These are phyloP conservation scores for Chytriomyces hyalinus DNA, from an alignment of 192 early-diverging fungal species.

Conservation along the genomic window DNA sequence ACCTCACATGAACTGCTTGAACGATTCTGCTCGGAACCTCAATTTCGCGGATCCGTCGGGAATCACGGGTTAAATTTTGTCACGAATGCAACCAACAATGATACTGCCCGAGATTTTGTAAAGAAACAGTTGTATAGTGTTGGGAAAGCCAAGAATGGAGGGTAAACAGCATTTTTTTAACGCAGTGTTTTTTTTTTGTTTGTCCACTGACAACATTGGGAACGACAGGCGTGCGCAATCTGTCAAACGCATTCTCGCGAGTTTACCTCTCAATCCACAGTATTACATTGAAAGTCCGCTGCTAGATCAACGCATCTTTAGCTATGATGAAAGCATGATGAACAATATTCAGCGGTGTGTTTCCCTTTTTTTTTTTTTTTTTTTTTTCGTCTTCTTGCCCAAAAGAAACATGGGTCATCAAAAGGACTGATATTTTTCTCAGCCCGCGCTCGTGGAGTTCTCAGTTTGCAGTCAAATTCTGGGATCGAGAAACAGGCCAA, in stretches of 20 bases:
- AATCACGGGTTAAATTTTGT: conserved; percentile 19
- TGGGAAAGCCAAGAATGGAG: conserved; percentile 73
- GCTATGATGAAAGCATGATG: conserved; percentile 72
- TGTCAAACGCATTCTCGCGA: conserved; percentile 61
- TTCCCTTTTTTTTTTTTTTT: background rate
- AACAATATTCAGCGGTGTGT: conserved; percentile 66
- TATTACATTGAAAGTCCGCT: conserved; percentile 69
- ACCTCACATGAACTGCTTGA: conserved; percentile 64
- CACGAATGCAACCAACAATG: conserved; percentile 59
- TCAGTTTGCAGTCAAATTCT: conserved; percentile 69
- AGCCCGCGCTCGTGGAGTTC: conserved; percentile 48
- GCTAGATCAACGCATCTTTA: conserved; percentile 66
- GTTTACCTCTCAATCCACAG: conserved; percentile 69
- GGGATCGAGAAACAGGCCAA: conserved; percentile 57
- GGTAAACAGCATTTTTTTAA: conserved; percentile 48
- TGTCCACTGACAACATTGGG: background rate
- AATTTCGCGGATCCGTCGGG: conserved; percentile 49
- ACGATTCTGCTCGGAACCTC: conserved; percentile 54
- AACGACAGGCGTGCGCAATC: conserved; percentile 56
- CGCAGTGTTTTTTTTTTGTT: too few relatives aligned
- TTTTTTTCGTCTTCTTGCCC: background rate
- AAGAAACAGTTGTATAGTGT: conserved; percentile 61
- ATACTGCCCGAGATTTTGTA: conserved; percentile 60
- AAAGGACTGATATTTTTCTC: background rate
- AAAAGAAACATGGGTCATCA: background rate